phyloP scores from a whole-genome alignment of 371 early-diverging fungal species.

The Mortierella sp. region DNA sequence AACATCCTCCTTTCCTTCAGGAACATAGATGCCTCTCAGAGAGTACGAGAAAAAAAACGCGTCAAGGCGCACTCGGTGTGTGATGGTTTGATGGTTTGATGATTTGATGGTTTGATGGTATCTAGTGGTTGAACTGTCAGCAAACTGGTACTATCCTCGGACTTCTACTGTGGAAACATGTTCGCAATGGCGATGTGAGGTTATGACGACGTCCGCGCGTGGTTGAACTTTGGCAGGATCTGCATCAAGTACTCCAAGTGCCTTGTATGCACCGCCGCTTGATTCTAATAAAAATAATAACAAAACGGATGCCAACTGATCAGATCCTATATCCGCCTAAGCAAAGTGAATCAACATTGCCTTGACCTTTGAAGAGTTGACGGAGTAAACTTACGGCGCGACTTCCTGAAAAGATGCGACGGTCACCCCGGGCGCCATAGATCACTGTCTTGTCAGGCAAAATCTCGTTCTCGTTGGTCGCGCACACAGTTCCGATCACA shows the following conservation, averaged over 20 bases:
- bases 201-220: slow-evolving; percentile 59
- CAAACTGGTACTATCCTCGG: too few species aligned
- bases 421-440: slow-evolving; percentile 71
- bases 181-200: too few species aligned
- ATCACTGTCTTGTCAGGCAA: slow-evolving; percentile 78
- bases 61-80: too few species aligned
- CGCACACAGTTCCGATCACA: slow-evolving; percentile 80
- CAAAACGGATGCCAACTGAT: neutral
- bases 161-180: too few species aligned
- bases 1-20: neutral
- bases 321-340: slow-evolving; percentile 39
- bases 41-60: too few species aligned
- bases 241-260: slow-evolving; percentile 80
- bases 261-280: slow-evolving; percentile 72
- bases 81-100: too few species aligned
- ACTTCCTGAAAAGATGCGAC: slow-evolving; percentile 65
- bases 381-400: slow-evolving; percentile 25
- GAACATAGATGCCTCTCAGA: too few species aligned
- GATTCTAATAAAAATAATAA: slow-evolving; percentile 55
- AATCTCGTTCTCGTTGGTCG: slow-evolving; percentile 73
- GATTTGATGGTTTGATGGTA: too few species aligned
- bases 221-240: slow-evolving; percentile 76
- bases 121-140: too few species aligned
- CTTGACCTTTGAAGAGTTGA: neutral
- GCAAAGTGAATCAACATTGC: slow-evolving; percentile 28